Conservation (phyloP, 306 rosid species). For the Trichosanthes cucumerina region DNA sequence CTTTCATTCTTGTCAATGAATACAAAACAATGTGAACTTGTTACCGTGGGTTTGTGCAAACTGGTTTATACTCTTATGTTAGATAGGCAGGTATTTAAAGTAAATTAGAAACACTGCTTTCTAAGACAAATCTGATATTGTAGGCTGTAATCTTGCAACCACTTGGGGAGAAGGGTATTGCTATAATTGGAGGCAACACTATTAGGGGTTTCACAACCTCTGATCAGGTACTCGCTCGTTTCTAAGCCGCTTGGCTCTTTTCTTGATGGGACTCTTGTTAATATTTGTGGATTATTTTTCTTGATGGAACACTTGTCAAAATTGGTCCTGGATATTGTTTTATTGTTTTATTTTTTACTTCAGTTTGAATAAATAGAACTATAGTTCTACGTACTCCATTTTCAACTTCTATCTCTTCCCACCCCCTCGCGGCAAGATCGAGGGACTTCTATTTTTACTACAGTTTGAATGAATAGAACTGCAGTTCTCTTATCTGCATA, state of each 20-base stretch:
- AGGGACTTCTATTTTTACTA: background rate
- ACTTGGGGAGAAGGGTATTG: slow-evolving; percentile 84
- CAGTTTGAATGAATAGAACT: background rate
- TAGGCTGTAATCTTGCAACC: slow-evolving; percentile 96
- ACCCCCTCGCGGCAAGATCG: background rate
- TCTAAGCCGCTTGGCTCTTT: background rate
- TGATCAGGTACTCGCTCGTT: slow-evolving; percentile 48
- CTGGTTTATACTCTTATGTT: background rate
- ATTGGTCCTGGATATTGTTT: no score
- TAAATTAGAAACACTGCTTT: background rate
- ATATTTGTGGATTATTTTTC: background rate
- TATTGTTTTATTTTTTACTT: background rate
- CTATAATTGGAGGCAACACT: slow-evolving; percentile 81
- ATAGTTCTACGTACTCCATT: background rate
- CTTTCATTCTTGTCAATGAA: background rate
- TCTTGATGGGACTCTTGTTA: background rate
- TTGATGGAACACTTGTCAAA: no score
- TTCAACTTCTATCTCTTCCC: no score
- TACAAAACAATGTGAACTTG: background rate
- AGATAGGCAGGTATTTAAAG: background rate
- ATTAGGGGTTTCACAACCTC: slow-evolving; percentile 79
- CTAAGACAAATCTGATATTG: slow-evolving; percentile 14
- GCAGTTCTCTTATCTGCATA: background rate
- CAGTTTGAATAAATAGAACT: background rate
- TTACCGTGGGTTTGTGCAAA: background rate